Evolutionary conservation across 108 stramenopile genomes (phyloP), one percentile per base, ranked within the genome.

Genomic region (Seminavis robusta): DNA sequence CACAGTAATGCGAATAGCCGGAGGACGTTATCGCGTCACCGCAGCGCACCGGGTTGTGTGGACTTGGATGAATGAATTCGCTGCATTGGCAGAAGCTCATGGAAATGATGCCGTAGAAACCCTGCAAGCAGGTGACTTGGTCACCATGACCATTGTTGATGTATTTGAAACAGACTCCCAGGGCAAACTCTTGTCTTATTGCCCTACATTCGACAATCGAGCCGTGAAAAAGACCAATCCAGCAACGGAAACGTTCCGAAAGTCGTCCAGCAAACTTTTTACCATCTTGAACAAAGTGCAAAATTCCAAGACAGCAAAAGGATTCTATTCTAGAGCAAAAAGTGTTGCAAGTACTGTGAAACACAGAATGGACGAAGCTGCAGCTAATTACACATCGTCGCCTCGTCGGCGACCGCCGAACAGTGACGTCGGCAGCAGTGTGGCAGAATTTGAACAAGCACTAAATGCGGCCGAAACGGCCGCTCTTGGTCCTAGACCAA

Each of bases 41-140:
- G 91, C 83, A 5, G 86, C 91, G 11, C 91, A 93, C 61, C 81
- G 91, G 4, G 87, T 87, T 13, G 81, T 93, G 26, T 93, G 91
- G 91, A 83, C 83, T n/a, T 90, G 90, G 90, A 92, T 80, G 79
- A 92, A 92, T 56, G 85, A 86, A 47, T 92, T 92, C 73, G 79
- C 81, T 11, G 51, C 61, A 15, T 43, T 74, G 40, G 50, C 52
- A 13, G 65, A 70, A 13, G 57, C 46, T n/a, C 17, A 56, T 16
- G 21, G 38, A 39, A 16, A 57, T 10, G 56, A 57, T 27, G 21
- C 11, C 11, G 33, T 41, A n/a, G 19, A 65, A 59, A 33, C 36
- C 52, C 74, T 86, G 34, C 84, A 88, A 54, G 68, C 87, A 33
- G 91, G 88, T 23, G 91, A 93, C 57, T 54, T 93, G 26, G 91